Base-by-base conservation (phyloP, 768 basidiomycete species). In the Cubamyces lactineus region DNA sequence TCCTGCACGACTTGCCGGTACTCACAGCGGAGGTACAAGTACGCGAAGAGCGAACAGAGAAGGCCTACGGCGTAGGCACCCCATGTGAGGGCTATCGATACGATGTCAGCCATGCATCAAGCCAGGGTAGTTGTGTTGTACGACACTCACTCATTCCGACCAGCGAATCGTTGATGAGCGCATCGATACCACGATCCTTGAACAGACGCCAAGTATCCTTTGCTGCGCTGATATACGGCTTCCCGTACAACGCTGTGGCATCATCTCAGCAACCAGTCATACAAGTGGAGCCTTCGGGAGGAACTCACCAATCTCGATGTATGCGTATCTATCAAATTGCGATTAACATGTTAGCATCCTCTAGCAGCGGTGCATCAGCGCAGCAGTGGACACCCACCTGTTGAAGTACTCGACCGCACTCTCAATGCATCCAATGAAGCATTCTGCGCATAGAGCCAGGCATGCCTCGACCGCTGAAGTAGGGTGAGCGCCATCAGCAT, bases 191-290 rank as follows among this genome's bases (percentile, higher is more conserved):
- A 58, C 90, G 83, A 68, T 92, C 88, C 69, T 82, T 83, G 75
- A 91, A 84, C 56, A 92, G 71, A 39, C 82, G 80, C 89, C 89
- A 94, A 0, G 93, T 92, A 71, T 92, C 91, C 72, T 89, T 92
- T 0, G 92, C 91, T 28, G 92, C 92, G 24, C 79, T 72, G 45
- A 94, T 82, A 66, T 93, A 94, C 1, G 88, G 77, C 74, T 94
- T 95, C 38, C 93, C 92, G 70, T 94, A 95, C 11, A 94, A 76
- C 0, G 92, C 89, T 89, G 47, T 8, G 12, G 40, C 26, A n/a
- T 13, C 30, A 21, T 12, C 17, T 61, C 23, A 61, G 48, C 17
- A 15, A 3, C 2, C 0, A 13, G 28, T 8, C 9, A n/a, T 1
- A 1, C 17, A 13, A 24, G 2, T 21, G 30, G n/a, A 11, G 0